These are phyloP conservation scores for Suhomyces wounanorum DNA, from an alignment of 1,139 yeast genomes.

Conservation along the genomic window DNA sequence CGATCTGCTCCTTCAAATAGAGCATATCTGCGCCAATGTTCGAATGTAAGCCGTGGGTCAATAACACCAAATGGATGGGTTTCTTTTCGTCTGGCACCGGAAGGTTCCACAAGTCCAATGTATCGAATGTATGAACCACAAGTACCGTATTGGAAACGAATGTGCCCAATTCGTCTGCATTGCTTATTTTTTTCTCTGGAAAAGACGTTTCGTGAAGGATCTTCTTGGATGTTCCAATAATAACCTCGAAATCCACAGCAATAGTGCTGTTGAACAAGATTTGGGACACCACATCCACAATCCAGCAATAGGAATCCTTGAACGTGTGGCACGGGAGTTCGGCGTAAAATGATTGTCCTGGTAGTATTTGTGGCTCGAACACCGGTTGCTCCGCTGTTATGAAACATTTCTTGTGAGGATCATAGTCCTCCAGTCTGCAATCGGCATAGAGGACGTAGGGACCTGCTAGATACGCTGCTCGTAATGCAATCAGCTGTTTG, in stretches of 20 bases:
- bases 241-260: constrained; percentile 67
- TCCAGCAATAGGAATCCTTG: constrained; percentile 60
- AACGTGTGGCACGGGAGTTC: constrained; percentile 27
- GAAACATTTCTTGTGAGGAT: constrained; percentile 53
- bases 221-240: constrained; percentile 54
- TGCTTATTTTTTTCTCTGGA: constrained; percentile 27
- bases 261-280: constrained; percentile 74
- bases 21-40: constrained; percentile 88
- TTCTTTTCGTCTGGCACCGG: constrained; percentile 46
- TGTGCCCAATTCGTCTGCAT: constrained; percentile 36
- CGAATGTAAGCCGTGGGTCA: constrained; percentile 92
- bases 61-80: constrained; percentile 70
- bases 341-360: constrained; percentile 29
- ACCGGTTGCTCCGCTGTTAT: constrained; percentile 69
- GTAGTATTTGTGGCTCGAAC: constrained; percentile 63
- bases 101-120: constrained; percentile 73
- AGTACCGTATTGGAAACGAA: constrained; percentile 24
- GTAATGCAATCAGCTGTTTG: constrained; percentile 66
- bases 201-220: constrained; percentile 41
- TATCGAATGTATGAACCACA: constrained; percentile 56
- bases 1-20: constrained; percentile 80
- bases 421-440: constrained; percentile 65
- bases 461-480: constrained; percentile 90
- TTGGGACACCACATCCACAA: constrained; percentile 83
- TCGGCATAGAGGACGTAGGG: constrained; percentile 90